phyloP scores from a whole-genome alignment of 306 rosid genomes.

The Pyrus communis region DNA sequence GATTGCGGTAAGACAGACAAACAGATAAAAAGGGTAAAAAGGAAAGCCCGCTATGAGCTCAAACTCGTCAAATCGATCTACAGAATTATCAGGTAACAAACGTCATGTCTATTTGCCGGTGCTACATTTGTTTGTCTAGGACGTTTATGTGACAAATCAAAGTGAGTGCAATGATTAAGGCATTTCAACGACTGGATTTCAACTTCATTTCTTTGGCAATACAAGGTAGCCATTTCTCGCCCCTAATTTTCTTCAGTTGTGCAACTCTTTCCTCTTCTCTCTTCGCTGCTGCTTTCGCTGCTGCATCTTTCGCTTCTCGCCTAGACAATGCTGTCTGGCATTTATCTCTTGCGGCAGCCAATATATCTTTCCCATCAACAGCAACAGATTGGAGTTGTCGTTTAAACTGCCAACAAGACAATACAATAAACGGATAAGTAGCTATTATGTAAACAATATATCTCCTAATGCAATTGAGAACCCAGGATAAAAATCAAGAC shows the following conservation, averaged over 20 bases:
- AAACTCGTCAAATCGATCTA: not conserved
- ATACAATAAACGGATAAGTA: not conserved
- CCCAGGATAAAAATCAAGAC: constrained; percentile 22
- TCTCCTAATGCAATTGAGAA: not conserved
- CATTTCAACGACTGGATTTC: constrained; percentile 10
- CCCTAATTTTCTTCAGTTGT: constrained; percentile 67
- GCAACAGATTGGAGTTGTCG: constrained; percentile 45
- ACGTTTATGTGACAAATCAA: not conserved
- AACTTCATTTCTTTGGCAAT: constrained; percentile 57
- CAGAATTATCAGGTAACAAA: not conserved
- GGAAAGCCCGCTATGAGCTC: not conserved
- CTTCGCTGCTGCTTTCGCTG: constrained; percentile 56
- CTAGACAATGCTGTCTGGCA: constrained; percentile 54
- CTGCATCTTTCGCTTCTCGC: constrained; percentile 59
- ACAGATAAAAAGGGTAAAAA: too few species aligned
- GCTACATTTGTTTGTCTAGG: not conserved
- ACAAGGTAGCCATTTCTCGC: constrained; percentile 90
- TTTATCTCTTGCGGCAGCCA: constrained; percentile 48
- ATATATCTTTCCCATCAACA: constrained; percentile 54
- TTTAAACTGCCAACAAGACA: constrained; percentile 48
- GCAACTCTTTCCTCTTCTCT: constrained; percentile 77
- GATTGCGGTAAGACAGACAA: too few species aligned
- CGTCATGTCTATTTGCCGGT: not conserved
- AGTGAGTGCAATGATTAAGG: not conserved
- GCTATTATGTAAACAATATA: not conserved